Conservation (phyloP, 2,329 filamentous ascomycete species). For the Scedosporium aurantiacum region DNA sequence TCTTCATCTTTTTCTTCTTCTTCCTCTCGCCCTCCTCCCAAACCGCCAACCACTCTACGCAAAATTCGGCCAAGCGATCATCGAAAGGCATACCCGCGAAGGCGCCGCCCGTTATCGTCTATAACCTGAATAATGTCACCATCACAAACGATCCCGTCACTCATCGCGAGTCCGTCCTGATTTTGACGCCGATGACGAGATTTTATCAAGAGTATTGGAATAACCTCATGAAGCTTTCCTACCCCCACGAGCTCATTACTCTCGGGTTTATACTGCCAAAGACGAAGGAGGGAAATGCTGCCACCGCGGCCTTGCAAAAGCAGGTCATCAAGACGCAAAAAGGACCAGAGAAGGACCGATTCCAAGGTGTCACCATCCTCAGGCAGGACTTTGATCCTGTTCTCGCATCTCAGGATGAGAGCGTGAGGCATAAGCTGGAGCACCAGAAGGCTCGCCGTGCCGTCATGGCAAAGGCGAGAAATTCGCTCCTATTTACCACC, state of each 20-base stretch:
- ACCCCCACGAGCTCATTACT: conserved; percentile 90
- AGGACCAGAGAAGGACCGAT: conserved; percentile 68
- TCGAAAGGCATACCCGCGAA: conserved; percentile 40
- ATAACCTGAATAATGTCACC: conserved; percentile 91
- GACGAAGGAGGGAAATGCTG: conserved; percentile 81
- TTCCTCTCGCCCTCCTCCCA: conserved; percentile 29
- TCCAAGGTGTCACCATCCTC: conserved; percentile 87
- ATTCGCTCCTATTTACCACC: conserved; percentile 90
- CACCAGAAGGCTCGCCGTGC: conserved; percentile 81
- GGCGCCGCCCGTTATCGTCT: conserved; percentile 80
- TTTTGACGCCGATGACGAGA: conserved; percentile 82
- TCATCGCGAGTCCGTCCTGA: conserved; percentile 76
- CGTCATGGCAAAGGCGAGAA: conserved; percentile 87
- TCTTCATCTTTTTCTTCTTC: conserved; percentile 59
- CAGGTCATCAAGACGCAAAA: conserved; percentile 79
- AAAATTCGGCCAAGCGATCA: conserved; percentile 36
- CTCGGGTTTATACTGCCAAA: conserved; percentile 94
- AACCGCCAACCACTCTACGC: conserved; percentile 21
- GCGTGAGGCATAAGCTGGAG: conserved; percentile 79
- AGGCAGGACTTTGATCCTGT: conserved; percentile 89
- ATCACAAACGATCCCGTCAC: conserved; percentile 63
- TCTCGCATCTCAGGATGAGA: conserved; percentile 68
- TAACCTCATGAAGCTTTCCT: conserved; percentile 71
- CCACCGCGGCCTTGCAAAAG: conserved; percentile 71
- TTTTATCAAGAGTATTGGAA: conserved; percentile 97